Conservation (phyloP, 2,329 filamentous ascomycete species). For the Sporothrix variecibatus region DNA sequence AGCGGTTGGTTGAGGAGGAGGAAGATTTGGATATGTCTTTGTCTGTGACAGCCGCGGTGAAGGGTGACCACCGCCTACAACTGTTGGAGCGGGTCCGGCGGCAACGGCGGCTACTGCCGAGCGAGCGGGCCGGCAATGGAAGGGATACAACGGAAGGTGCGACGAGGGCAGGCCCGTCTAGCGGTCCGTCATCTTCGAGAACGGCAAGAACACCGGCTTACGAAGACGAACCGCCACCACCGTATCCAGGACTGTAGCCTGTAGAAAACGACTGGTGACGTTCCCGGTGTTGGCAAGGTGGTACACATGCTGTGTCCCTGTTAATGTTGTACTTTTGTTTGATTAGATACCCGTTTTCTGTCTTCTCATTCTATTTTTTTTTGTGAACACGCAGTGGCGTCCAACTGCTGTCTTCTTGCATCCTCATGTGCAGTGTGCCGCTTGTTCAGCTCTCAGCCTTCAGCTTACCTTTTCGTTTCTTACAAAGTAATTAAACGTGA, state of each 20-base stretch:
- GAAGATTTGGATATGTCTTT: not conserved
- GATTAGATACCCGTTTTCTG: not conserved
- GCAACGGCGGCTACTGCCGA: slow-evolving; percentile 3
- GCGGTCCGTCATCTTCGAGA: not conserved
- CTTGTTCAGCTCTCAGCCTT: not conserved
- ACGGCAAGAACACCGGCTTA: not conserved
- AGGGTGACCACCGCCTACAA: not conserved
- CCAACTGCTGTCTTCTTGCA: not conserved
- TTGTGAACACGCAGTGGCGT: not conserved
- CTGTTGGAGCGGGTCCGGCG: not conserved
- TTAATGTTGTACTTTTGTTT: not conserved
- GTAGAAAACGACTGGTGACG: not conserved
- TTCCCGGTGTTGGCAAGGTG: not conserved
- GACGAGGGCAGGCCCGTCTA: not conserved
- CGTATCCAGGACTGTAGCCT: not conserved
- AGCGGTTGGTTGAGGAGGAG: not conserved
- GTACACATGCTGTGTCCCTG: not conserved
- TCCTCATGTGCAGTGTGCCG: not conserved
- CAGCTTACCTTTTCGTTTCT: not conserved
- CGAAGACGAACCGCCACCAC: not conserved
- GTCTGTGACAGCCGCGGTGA: not conserved
- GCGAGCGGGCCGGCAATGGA: not conserved
- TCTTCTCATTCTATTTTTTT: not conserved
- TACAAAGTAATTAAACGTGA: not conserved
- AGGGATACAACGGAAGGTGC: not conserved